Evolutionary conservation across 768 basidiomycete genomes (phyloP).

Genomic region (Artomyces pyxidatus): DNA sequence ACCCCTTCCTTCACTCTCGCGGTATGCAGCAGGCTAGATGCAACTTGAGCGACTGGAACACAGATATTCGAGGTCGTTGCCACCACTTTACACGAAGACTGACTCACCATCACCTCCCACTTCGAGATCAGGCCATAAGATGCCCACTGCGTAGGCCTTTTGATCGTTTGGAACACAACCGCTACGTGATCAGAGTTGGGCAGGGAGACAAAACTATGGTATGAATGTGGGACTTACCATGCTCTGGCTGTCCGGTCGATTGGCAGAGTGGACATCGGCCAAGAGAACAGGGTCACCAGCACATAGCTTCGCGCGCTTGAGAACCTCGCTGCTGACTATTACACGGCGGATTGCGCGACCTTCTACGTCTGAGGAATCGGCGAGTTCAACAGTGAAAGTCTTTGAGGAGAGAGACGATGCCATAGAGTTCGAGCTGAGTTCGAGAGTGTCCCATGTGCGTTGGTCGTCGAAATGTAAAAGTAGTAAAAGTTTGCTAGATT

Average conservation of each 20-base stretch:
- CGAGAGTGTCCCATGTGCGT: background rate
- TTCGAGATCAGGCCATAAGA: conserved; percentile 70
- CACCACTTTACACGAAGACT: background rate
- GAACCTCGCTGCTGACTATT: conserved; percentile 49
- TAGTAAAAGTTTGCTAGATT: background rate
- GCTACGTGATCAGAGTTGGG: conserved; percentile 16
- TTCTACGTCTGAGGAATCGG: background rate
- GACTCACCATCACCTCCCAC: conserved; percentile 49
- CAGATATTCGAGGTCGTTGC: background rate
- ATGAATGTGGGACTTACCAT: conserved; percentile 9
- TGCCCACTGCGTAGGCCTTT: conserved; percentile 59
- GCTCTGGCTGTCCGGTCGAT: conserved; percentile 4
- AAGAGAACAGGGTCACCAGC: conserved; percentile 67
- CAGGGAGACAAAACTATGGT: conserved; percentile 4
- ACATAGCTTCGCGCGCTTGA: conserved; percentile 52
- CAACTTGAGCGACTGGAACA: conserved; percentile 46
- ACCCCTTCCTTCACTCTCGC: conserved; percentile 45
- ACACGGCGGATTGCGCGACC: conserved; percentile 53
- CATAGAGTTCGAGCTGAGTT: background rate
- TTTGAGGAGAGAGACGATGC: conserved; percentile 2
- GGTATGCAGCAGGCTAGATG: conserved; percentile 53
- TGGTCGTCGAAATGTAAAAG: background rate
- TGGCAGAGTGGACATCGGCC: conserved; percentile 22
- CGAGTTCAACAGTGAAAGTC: conserved; percentile 1
- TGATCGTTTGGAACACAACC: conserved; percentile 8